phyloP scores from a whole-genome alignment of 768 basidiomycete species.

The Leccinum incarnatum region DNA sequence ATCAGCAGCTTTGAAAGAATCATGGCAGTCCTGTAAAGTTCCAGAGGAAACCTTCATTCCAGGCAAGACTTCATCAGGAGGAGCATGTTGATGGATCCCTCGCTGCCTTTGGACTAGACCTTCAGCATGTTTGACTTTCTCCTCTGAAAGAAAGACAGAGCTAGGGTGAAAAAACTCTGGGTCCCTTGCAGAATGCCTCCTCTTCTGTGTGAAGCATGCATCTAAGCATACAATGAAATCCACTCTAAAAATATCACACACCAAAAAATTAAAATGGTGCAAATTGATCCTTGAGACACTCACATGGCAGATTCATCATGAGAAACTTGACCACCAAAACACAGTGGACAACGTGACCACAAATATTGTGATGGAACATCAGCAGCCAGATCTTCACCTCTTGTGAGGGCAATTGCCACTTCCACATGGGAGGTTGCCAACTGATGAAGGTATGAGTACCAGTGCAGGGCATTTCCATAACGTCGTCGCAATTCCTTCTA shows the following conservation, averaged over 20 bases:
- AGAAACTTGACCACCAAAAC: no score
- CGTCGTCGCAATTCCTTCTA: background rate
- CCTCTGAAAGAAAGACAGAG: background rate
- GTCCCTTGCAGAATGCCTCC: background rate
- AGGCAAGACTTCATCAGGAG: no score
- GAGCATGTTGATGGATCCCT: background rate
- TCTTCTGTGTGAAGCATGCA: background rate
- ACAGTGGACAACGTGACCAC: background rate
- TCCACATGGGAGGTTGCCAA: background rate
- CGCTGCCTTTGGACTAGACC: background rate
- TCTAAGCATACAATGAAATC: background rate
- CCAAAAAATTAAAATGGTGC: no score
- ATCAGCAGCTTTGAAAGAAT: no score
- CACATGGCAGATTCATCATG: background rate
- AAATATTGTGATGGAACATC: background rate
- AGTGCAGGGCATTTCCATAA: background rate
- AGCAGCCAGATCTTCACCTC: background rate
- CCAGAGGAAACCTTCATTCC: no score
- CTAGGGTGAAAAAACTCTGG: background rate
- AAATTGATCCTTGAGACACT: no score
- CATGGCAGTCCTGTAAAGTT: no score
- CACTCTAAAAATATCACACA: background rate
- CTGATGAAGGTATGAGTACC: background rate
- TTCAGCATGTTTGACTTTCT: background rate
- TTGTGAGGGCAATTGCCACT: background rate